A percentile compares a stretch with the other conserved stretches of the same genome.
Evolutionary conservation across 768 basidiomycete genomes (phyloP).

Genomic region (Cytidiella melzeri): DNA sequence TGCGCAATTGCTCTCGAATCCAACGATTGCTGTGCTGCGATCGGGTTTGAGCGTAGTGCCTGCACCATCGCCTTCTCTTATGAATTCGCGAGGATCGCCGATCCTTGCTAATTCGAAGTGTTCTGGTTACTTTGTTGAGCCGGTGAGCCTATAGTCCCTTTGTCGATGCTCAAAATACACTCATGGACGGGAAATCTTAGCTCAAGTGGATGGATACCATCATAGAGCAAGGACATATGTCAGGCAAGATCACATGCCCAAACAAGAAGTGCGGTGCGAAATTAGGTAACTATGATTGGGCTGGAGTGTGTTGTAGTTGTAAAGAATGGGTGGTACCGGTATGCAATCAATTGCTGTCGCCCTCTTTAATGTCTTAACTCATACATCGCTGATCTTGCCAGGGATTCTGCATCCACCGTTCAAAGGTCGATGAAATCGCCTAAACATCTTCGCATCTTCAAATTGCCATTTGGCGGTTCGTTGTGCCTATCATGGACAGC

Average conservation of each 20-base stretch:
- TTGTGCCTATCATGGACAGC: background rate
- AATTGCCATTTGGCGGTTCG: background rate
- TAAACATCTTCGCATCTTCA: conserved; percentile 7
- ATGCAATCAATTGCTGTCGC: no score
- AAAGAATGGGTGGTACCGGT: conserved; percentile 92
- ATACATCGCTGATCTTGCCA: no score
- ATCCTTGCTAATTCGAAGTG: conserved; percentile 77
- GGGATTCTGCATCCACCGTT: conserved; percentile 50
- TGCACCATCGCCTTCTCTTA: conserved; percentile 23
- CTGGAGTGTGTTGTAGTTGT: conserved; percentile 87
- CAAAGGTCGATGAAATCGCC: conserved; percentile 49
- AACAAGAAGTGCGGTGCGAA: conserved; percentile 88
- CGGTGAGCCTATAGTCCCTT: conserved; percentile 63
- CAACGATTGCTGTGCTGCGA: conserved; percentile 46
- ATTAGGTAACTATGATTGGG: conserved; percentile 96
- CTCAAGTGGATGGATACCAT: conserved; percentile 96
- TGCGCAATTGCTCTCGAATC: conserved; percentile 38
- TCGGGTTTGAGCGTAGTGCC: conserved; percentile 15
- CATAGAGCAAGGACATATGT: conserved; percentile 65
- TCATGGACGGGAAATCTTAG: no score
- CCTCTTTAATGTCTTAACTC: no score
- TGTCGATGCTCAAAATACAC: no score
- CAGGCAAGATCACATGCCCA: conserved; percentile 90
- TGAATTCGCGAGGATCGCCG: conserved; percentile 41
- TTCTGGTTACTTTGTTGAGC: conserved; percentile 96